A percentile compares a stretch with the other conserved stretches of the same genome.
These are phyloP conservation scores for Byssochlamys sp. DNA, from an alignment of 2,329 filamentous ascomycete genomes.

Conservation along the genomic window DNA sequence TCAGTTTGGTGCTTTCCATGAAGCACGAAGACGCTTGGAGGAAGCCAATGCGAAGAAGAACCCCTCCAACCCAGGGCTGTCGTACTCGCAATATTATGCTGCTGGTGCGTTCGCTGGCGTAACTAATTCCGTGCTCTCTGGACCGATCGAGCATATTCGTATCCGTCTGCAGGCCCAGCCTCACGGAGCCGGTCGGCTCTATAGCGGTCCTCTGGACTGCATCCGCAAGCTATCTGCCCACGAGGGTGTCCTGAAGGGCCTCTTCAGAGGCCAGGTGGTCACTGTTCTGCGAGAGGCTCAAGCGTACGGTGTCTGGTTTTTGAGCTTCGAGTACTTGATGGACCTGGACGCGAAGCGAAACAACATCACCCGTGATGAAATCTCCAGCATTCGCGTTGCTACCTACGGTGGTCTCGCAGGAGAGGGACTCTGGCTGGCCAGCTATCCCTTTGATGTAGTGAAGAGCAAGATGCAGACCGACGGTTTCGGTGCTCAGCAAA, in stretches of 20 bases:
- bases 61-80: constrained; percentile 43
- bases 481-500: constrained; percentile 64
- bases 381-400: constrained; percentile 77
- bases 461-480: constrained; percentile 99
- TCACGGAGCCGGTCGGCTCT: constrained; percentile 69
- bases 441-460: constrained; percentile 92
- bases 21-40: constrained; percentile 78
- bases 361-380: constrained; percentile 61
- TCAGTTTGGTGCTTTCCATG: constrained; percentile 95
- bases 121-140: constrained; percentile 77
- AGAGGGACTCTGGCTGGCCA: constrained; percentile 83
- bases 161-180: constrained; percentile 95
- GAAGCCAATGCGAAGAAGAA: constrained; percentile 51
- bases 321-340: constrained; percentile 93
- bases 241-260: constrained; percentile 58
- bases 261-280: constrained; percentile 81
- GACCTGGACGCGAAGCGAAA: constrained; percentile 75
- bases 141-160: constrained; percentile 91
- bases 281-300: constrained; percentile 82
- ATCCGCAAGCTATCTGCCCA: constrained; percentile 67
- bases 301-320: constrained; percentile 93
- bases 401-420: constrained; percentile 87
- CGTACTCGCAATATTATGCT: constrained; percentile 78
- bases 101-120: constrained; percentile 87
- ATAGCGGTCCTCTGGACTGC: constrained; percentile 79